Conservation (phyloP, 345 rosid genomes). For the Hypericum perforatum region DNA sequence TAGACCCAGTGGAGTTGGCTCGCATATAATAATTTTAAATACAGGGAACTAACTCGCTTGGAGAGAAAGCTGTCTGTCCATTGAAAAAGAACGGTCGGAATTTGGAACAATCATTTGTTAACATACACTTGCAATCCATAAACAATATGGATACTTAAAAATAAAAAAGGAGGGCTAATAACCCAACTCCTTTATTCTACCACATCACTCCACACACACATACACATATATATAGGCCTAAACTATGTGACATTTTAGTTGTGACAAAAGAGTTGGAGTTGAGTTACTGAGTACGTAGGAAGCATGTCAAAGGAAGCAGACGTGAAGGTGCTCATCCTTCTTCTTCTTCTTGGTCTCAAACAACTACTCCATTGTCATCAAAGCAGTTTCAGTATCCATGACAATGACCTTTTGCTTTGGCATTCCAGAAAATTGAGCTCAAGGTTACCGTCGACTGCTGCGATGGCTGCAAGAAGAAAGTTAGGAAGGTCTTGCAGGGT, state of each 20-base stretch:
- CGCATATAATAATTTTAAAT: too few relatives aligned
- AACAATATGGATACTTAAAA: background rate
- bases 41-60: slow-evolving; percentile 30
- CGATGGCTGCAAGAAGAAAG: slow-evolving; percentile 61
- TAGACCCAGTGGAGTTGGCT: slow-evolving; percentile 2
- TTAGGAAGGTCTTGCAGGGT: slow-evolving; percentile 35
- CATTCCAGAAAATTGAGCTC: slow-evolving; percentile 44
- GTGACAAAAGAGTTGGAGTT: background rate
- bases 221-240: slow-evolving; percentile 28
- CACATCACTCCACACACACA: background rate
- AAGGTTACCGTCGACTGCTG: slow-evolving; percentile 51
- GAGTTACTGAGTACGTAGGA: too few relatives aligned
- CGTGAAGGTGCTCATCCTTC: slow-evolving; percentile 27
- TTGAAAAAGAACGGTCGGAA: slow-evolving; percentile 10
- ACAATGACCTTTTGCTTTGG: background rate
- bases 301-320: slow-evolving; percentile 41
- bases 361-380: background rate
- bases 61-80: slow-evolving; percentile 32
- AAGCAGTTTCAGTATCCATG: background rate
- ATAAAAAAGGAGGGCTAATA: slow-evolving; percentile 30
- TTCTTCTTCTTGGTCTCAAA: background rate
- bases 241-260: slow-evolving; percentile 2
- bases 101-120: slow-evolving; percentile 20
- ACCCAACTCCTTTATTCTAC: slow-evolving; percentile 10
- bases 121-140: too few relatives aligned